Conservation (phyloP, 495 filamentous ascomycete genomes). For the Aspergillus baeticus region DNA sequence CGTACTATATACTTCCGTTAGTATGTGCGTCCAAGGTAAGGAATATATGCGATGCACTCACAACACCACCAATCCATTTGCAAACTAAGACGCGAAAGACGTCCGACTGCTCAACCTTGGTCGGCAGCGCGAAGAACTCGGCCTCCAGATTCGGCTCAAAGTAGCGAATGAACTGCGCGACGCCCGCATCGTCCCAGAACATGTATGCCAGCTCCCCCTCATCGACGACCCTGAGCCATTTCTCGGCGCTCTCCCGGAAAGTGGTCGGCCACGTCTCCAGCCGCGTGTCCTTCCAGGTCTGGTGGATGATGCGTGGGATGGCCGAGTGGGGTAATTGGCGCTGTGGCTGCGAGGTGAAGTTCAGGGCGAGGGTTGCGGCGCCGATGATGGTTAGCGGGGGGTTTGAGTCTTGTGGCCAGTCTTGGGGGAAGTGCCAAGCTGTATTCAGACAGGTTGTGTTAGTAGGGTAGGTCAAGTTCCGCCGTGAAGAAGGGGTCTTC, state of each 20-base stretch:
- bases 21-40: background rate
- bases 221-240: conserved; percentile 16
- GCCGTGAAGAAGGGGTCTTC: no score
- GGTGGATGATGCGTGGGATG: conserved; percentile 21
- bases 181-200: conserved; percentile 19
- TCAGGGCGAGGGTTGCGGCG: conserved; percentile 12
- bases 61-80: conserved; percentile 23
- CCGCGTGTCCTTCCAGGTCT: conserved; percentile 17
- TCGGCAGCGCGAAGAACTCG: conserved; percentile 10
- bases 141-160: conserved; percentile 11
- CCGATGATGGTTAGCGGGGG: conserved; percentile 5
- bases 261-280: conserved; percentile 14
- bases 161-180: conserved; percentile 10
- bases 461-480: no score
- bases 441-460: background rate
- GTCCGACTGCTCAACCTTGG: conserved; percentile 18
- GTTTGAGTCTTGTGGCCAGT: background rate
- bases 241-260: conserved; percentile 13
- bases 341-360: background rate
- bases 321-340: conserved; percentile 9
- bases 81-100: conserved; percentile 19
- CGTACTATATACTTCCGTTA: conserved; percentile 15
- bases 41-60: background rate
- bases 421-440: conserved; percentile 21
- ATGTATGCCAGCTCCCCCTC: conserved; percentile 16